Conservation (phyloP, 805 yeast species). For the Komagataella pseudopastoris region DNA sequence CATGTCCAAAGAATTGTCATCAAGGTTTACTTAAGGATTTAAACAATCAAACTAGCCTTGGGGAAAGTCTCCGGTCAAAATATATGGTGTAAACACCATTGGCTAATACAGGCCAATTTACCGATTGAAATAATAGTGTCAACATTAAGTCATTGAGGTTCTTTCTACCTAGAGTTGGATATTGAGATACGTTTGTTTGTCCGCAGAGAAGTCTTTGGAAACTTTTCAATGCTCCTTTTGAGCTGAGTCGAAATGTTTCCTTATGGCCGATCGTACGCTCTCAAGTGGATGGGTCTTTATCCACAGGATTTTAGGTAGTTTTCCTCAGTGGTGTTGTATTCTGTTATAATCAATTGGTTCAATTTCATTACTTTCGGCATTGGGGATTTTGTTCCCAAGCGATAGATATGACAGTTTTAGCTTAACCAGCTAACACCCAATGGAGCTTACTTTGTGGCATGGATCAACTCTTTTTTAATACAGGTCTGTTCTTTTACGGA, state of each 20-base stretch:
- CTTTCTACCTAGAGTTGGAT: background rate
- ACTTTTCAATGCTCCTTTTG: background rate
- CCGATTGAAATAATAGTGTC: background rate
- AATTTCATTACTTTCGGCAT: constrained; percentile 3
- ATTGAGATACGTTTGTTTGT: background rate
- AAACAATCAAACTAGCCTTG: constrained; percentile 34
- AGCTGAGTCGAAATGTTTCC: background rate
- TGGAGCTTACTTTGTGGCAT: constrained; percentile 64
- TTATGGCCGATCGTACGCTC: background rate
- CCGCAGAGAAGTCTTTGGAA: background rate
- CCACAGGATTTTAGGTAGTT: background rate
- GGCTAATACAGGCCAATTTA: constrained; percentile 4
- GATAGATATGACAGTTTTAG: constrained; percentile 64
- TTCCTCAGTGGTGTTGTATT: constrained; percentile 1
- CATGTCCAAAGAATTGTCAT: constrained; percentile 68
- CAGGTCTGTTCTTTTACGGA: constrained; percentile 14
- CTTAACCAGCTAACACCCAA: constrained; percentile 41
- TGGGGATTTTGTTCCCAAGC: constrained; percentile 22
- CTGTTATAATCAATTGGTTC: background rate
- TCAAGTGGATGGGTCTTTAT: background rate
- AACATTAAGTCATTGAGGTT: background rate
- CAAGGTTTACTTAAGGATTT: constrained; percentile 53
- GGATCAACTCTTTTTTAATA: constrained; percentile 7
- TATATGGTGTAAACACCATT: constrained; percentile 42
- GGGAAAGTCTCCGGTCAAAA: constrained; percentile 83